These are phyloP conservation scores for Diospyros lotus DNA, from an alignment of 148 eudicot genomes.

Conservation along the genomic window DNA sequence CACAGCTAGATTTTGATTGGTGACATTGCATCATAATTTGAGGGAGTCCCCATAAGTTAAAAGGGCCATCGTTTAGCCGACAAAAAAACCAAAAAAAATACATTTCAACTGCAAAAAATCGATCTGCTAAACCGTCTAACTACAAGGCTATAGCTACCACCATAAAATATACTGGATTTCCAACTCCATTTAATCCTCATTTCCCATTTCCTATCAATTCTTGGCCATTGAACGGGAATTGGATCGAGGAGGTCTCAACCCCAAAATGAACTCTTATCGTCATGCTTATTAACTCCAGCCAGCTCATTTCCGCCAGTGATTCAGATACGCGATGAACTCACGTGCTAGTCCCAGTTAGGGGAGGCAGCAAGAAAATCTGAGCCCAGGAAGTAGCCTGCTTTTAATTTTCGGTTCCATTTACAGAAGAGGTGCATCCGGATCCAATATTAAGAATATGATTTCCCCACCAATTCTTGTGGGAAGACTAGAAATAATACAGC, in stretches of 20 bases:
- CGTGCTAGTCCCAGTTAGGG: background rate
- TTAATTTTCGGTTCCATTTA: constrained; percentile 9
- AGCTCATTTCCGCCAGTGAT: background rate
- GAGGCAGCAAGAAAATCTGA: background rate
- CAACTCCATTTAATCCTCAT: background rate
- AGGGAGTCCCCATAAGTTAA: too few species aligned
- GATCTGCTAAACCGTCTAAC: background rate
- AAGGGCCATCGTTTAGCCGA: too few species aligned
- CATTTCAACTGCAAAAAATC: too few species aligned
- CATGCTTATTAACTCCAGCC: background rate
- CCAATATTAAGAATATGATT: background rate
- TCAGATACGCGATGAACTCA: background rate
- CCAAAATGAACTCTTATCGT: background rate
- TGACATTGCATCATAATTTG: too few species aligned
- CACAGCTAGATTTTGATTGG: too few species aligned
- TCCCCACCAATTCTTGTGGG: background rate
- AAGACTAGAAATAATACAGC: background rate
- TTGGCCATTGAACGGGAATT: background rate
- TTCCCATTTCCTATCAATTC: background rate
- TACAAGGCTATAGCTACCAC: background rate
- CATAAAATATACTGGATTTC: background rate
- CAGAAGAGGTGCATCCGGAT: background rate
- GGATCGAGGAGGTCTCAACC: background rate
- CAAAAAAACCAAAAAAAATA: too few species aligned
- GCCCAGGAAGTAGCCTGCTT: background rate